Evolutionary conservation across 192 early-diverging fungal species (phyloP), one percentile per base, ranked within the genome.

Genomic region (Mycoemilia scoparia): DNA sequence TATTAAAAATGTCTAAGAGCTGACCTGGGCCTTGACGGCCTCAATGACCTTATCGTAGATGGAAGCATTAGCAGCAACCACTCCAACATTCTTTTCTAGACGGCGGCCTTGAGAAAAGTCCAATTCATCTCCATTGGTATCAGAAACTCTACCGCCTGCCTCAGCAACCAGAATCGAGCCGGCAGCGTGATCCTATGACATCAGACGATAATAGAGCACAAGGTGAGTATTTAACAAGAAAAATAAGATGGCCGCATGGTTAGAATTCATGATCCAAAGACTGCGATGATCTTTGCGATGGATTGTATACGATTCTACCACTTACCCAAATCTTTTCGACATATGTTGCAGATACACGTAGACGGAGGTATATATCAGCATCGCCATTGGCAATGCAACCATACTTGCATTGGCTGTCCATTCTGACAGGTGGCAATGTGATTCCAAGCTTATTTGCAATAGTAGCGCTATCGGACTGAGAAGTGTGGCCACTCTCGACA

Each of bases 351-450:
- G 68, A 68, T 29, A 70, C 69, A 4, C 87, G 89, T 13, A 96
- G 34, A 16, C 95, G 61, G 25, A 99, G 57, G 43, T 95, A 93
- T 17, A 96, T 86, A 29, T 83, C 77, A 1, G 88, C 90, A 60
- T 96, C 83, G 19, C 91, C 95, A 36, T 91, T 65, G 2, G 89
- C 69, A 7, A 99, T 57, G 4, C 83, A 70, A 29, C 72, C 82
- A 47, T 99, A 99, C 55, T 99, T 99, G 69, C 85, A 88, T 64
- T 96, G 91, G 41, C 78, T 82, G 57, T 99, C 95, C 84, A 99
- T 95, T 16, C 95, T 74, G 7, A 92, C 65, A 1, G 84, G 60
- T 19, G 69, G 41, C 27, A 69, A 66, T 5, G 72, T 74, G 43
- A 96, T 95, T n/a, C 74, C 75, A 13, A 99, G 54, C 5, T 72